Evolutionary conservation across 2,329 filamentous ascomycete genomes (phyloP).

Genomic region (Westerdykella ornata): DNA sequence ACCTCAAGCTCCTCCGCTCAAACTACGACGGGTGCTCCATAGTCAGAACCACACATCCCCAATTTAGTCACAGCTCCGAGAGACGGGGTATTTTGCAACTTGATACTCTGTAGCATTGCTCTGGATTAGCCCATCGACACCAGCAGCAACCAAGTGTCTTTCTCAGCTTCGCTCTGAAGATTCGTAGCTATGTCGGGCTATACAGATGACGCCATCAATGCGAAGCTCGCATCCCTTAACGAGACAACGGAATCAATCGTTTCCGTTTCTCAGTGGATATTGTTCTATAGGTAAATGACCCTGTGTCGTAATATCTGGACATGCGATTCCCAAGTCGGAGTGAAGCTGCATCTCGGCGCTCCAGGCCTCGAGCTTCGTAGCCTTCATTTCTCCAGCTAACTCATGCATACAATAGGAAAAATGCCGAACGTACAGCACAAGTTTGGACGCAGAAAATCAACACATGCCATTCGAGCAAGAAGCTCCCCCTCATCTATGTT

Average conservation of each 20-base stretch:
- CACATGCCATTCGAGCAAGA: constrained; percentile 77
- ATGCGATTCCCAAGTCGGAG: background rate
- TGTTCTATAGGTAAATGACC: constrained; percentile 80
- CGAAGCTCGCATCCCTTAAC: constrained; percentile 90
- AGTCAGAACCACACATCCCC: background rate
- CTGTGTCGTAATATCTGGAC: constrained; percentile 1
- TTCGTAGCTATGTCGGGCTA: constrained; percentile 71
- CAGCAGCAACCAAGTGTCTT: background rate
- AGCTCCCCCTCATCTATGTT: constrained; percentile 86
- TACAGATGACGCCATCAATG: constrained; percentile 79
- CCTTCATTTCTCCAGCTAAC: constrained; percentile 13
- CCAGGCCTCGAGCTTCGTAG: constrained; percentile 1
- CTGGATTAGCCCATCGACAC: background rate
- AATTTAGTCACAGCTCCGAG: background rate
- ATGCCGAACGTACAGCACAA: constrained; percentile 85
- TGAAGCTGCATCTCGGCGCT: constrained; percentile 4
- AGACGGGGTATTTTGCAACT: background rate
- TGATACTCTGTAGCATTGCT: background rate
- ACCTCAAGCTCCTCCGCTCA: too few species aligned
- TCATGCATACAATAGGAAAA: constrained; percentile 55
- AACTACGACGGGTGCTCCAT: background rate
- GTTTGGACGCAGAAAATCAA: constrained; percentile 87
- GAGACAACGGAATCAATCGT: constrained; percentile 97
- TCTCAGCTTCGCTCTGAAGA: background rate
- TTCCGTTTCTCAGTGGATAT: constrained; percentile 96